Conservation (phyloP, 441 rosid genomes). For the Gossypium armourianum region DNA sequence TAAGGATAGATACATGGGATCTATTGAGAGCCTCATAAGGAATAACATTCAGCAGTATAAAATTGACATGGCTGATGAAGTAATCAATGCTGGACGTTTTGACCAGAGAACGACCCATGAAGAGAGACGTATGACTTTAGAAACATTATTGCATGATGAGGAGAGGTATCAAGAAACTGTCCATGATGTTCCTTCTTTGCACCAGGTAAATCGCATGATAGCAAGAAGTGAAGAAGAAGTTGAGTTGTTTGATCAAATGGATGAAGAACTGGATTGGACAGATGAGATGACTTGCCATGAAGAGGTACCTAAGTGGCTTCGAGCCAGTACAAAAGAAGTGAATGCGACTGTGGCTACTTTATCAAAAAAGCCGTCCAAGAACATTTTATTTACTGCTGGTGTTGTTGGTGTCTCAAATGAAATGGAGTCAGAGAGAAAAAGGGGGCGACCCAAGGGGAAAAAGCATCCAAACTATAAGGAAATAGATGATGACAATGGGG, state of each 20-base stretch:
- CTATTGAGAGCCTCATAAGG: conserved; percentile 97
- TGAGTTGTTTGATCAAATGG: conserved; percentile 97
- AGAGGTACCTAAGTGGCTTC: conserved; percentile 91
- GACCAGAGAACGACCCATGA: conserved; percentile 99
- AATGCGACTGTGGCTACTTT: conserved; percentile 54
- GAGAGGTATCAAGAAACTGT: conserved; percentile 94
- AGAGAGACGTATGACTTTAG: conserved; percentile 94
- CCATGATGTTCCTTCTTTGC: conserved; percentile 93
- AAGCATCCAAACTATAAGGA: conserved; percentile 84
- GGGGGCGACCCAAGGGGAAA: conserved; percentile 90
- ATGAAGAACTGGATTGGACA: conserved; percentile 87
- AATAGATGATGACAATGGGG: conserved; percentile 82
- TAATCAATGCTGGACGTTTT: conserved; percentile 99
- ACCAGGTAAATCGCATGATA: conserved; percentile 92
- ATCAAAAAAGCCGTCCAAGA: conserved; percentile 85
- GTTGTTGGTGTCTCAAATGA: conserved; percentile 43
- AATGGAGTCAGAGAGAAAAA: conserved; percentile 60
- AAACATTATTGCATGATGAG: conserved; percentile 92
- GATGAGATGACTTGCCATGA: conserved; percentile 89
- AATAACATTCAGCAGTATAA: conserved; percentile 97
- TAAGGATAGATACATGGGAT: conserved; percentile 91
- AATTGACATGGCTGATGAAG: conserved; percentile 99
- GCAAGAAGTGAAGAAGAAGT: conserved; percentile 92
- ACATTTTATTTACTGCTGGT: conserved; percentile 40
- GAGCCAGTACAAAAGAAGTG: conserved; percentile 79